Percentiles rank a stretch among this genome's conserved stretches.
phyloP scores from a whole-genome alignment of 2,329 filamentous ascomycete species.

The Aspergillus fumigatus region DNA sequence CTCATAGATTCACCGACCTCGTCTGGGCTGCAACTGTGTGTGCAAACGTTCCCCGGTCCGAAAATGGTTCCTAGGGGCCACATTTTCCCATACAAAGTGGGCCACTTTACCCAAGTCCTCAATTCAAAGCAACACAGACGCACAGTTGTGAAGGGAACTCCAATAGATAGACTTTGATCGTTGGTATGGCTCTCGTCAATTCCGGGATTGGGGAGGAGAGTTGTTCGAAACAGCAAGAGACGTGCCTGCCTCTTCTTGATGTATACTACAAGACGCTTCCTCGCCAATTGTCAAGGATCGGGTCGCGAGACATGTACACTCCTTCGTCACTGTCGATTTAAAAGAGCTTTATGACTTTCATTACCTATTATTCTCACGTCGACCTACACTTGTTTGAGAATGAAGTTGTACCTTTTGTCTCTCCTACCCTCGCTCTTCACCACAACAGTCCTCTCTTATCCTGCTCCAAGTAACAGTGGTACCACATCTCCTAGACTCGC shows the following conservation, averaged over 20 bases:
- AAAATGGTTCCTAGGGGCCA: conserved; percentile 14
- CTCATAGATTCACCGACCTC: conserved; percentile 7
- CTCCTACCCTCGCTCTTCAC: background rate
- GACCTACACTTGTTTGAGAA: background rate
- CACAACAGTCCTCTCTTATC: background rate
- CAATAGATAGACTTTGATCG: background rate
- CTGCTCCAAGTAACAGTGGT: background rate
- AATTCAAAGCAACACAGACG: background rate
- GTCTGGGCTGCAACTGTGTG: background rate
- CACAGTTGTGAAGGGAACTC: background rate
- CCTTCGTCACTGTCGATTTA: background rate
- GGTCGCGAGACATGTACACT: background rate
- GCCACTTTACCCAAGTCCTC: conserved; percentile 1
- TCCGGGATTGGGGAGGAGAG: background rate
- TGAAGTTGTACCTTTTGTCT: background rate
- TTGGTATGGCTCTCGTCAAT: background rate
- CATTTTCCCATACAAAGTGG: conserved; percentile 18
- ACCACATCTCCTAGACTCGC: background rate
- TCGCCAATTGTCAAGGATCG: background rate
- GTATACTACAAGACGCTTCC: background rate
- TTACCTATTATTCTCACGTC: background rate
- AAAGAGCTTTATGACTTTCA: background rate
- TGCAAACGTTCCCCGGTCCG: conserved; percentile 12
- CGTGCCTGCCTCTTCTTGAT: background rate
- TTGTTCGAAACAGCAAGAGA: background rate